Evolutionary conservation across 177 flowering plant genomes (phyloP).

Genomic region (Vitis hybrid): DNA sequence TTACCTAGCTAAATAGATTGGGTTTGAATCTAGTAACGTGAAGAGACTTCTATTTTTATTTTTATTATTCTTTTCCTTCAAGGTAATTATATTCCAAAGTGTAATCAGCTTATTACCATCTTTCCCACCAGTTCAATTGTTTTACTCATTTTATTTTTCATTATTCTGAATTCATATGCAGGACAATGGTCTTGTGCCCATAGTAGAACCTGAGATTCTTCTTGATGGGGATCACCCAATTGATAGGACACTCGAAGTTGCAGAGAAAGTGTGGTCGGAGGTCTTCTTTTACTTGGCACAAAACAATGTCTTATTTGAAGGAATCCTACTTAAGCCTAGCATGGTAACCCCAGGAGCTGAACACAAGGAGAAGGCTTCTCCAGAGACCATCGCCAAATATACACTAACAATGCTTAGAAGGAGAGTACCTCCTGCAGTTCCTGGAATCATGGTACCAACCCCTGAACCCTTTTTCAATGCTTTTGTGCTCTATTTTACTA

Average conservation of each 20-base stretch:
- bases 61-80: too few relatives aligned
- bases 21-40: too few relatives aligned
- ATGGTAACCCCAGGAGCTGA: slow-evolving; percentile 99
- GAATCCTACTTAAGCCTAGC: slow-evolving; percentile 91
- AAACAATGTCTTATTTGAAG: slow-evolving; percentile 87
- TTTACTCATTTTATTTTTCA: neutral
- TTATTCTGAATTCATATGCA: slow-evolving; percentile 22
- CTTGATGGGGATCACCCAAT: slow-evolving; percentile 96
- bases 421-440: slow-evolving; percentile 96
- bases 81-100: too few relatives aligned
- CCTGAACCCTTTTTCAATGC: neutral
- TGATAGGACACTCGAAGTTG: slow-evolving; percentile 90
- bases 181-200: slow-evolving; percentile 96
- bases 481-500: neutral
- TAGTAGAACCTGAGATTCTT: slow-evolving; percentile 97
- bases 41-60: too few relatives aligned
- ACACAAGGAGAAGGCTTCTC: slow-evolving; percentile 91
- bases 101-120: too few relatives aligned
- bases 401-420: slow-evolving; percentile 83
- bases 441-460: slow-evolving; percentile 83
- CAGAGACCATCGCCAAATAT: slow-evolving; percentile 78
- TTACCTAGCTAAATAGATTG: too few relatives aligned
- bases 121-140: neutral
- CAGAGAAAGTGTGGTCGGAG: slow-evolving; percentile 90
- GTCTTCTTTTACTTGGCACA: slow-evolving; percentile 89